A percentile compares a stretch with the other conserved stretches of the same genome.
phyloP scores from a whole-genome alignment of 345 rosid species.

The Rhodamnia rubescens region DNA sequence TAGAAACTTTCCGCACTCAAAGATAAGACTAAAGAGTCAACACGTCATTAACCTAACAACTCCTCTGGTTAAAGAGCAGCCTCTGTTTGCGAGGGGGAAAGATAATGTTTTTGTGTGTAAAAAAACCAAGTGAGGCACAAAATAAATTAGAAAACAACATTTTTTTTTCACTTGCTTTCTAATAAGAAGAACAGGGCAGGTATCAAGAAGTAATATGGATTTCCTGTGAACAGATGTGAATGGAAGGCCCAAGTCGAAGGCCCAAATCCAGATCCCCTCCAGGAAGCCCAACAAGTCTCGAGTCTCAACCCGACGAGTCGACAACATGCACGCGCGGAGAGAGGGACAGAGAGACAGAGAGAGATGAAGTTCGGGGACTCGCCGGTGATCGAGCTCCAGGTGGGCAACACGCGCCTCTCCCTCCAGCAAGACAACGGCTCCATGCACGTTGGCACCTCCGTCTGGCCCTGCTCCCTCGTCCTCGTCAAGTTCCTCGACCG shows the following conservation, averaged over 20 bases:
- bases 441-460: constrained; percentile 89
- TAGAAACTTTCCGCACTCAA: no score
- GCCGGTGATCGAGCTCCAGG: constrained; percentile 69
- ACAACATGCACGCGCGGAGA: not conserved
- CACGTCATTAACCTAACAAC: no score
- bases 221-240: not conserved
- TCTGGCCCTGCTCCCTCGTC: constrained; percentile 87
- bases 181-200: no score
- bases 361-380: constrained; percentile 82
- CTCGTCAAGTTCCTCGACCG: constrained; percentile 90
- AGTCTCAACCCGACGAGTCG: not conserved
- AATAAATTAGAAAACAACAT: no score
- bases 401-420: constrained; percentile 45
- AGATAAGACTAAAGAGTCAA: no score
- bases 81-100: no score
- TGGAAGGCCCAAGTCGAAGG: not conserved
- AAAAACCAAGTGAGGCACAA: no score
- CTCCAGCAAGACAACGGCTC: constrained; percentile 80
- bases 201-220: no score
- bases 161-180: no score
- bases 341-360: not conserved
- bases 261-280: no score
- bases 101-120: no score
- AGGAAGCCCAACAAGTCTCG: not conserved
- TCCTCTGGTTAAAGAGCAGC: no score